Percentiles rank a stretch among this genome's conserved stretches.
These are phyloP conservation scores for Ogataea parapolymorpha DNA, from an alignment of 805 yeast genomes.

Conservation along the genomic window DNA sequence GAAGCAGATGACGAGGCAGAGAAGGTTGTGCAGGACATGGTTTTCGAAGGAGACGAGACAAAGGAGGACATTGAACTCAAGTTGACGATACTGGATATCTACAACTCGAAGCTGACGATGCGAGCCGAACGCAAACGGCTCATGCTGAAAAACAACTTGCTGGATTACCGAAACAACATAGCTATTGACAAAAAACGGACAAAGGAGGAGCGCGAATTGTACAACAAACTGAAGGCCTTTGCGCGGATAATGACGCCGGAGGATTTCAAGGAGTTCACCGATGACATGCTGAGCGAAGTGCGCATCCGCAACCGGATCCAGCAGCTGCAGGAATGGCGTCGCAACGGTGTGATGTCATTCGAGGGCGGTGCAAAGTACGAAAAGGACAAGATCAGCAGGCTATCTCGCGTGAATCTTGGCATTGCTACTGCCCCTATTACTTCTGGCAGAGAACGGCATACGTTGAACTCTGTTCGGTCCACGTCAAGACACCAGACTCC, in stretches of 20 bases:
- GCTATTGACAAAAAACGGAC: constrained; percentile 79
- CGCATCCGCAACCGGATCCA: constrained; percentile 76
- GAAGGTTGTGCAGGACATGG: constrained; percentile 88
- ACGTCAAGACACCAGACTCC: constrained; percentile 31
- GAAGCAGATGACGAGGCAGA: constrained; percentile 98
- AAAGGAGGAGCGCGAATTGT: constrained; percentile 85
- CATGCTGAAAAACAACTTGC: constrained; percentile 67
- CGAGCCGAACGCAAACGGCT: constrained; percentile 91
- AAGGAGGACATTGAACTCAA: constrained; percentile 87
- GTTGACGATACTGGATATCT: constrained; percentile 81
- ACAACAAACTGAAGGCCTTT: constrained; percentile 72
- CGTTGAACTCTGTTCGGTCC: constrained; percentile 30
- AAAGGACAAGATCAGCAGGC: constrained; percentile 74
- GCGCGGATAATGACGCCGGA: constrained; percentile 75
- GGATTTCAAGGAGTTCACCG: constrained; percentile 74
- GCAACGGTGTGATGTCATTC: constrained; percentile 78
- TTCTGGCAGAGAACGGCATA: constrained; percentile 29
- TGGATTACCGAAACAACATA: constrained; percentile 82
- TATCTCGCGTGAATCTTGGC: constrained; percentile 30
- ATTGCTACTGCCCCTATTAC: constrained; percentile 32
- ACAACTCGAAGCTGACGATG: constrained; percentile 82
- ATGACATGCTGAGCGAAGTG: constrained; percentile 73
- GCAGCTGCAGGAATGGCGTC: constrained; percentile 91
- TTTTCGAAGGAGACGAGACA: constrained; percentile 90
- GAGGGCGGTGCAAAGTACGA: constrained; percentile 86